phyloP scores from a whole-genome alignment of 805 yeast species.

The Ogataea minuta region DNA sequence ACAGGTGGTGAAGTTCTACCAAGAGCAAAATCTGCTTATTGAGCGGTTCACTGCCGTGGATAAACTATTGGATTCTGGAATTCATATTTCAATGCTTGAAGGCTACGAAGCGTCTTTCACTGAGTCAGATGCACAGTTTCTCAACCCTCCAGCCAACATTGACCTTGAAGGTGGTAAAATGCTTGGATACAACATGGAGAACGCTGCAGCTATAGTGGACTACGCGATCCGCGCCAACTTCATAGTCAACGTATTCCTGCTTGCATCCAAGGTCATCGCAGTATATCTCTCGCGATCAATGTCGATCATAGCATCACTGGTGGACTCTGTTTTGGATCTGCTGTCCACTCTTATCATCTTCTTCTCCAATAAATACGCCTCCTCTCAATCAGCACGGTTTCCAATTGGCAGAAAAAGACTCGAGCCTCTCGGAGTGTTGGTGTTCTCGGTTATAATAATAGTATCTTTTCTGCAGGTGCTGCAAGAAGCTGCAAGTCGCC shows the following conservation, averaged over 20 bases:
- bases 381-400: constrained; percentile 36
- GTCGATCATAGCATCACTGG: constrained; percentile 74
- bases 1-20: constrained; percentile 45
- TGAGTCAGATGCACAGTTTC: constrained; percentile 9
- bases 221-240: constrained; percentile 66
- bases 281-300: constrained; percentile 66
- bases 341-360: constrained; percentile 72
- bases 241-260: constrained; percentile 53
- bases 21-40: constrained; percentile 58
- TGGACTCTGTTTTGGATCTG: constrained; percentile 73
- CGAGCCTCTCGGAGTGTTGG: constrained; percentile 76
- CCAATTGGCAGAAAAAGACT: constrained; percentile 73
- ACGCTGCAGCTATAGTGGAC: constrained; percentile 42
- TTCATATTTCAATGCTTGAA: constrained; percentile 61
- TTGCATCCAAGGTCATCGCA: constrained; percentile 60
- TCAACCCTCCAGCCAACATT: constrained; percentile 56
- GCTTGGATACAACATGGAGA: constrained; percentile 47
- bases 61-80: constrained; percentile 64
- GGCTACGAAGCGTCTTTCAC: constrained; percentile 48
- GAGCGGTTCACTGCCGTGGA: constrained; percentile 60
- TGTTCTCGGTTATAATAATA: constrained; percentile 69
- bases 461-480: constrained; percentile 72
- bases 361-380: constrained; percentile 52
- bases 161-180: constrained; percentile 56
- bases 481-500: constrained; percentile 52